Conservation (phyloP, 805 yeast genomes). For the Jamesozyma spencerorum region DNA sequence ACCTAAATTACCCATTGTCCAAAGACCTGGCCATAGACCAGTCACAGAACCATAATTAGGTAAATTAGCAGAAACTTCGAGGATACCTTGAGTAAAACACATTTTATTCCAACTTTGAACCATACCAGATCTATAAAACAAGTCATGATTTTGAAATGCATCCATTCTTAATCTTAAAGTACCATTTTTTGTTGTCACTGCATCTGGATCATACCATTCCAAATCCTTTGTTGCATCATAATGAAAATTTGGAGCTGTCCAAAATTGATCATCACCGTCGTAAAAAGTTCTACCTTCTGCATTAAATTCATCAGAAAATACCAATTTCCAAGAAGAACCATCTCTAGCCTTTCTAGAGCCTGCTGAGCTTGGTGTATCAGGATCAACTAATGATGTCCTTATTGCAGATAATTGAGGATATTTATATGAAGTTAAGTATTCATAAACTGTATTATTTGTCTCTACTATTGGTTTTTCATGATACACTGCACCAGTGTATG, state of each 20-base stretch:
- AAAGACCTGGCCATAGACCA: constrained; percentile 93
- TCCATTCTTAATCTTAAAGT: constrained; percentile 62
- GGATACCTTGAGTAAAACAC: constrained; percentile 75
- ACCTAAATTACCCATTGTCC: constrained; percentile 90
- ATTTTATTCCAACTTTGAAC: constrained; percentile 84
- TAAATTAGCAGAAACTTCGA: constrained; percentile 67
- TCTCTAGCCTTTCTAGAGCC: constrained; percentile 42
- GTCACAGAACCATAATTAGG: constrained; percentile 71
- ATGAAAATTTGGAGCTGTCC: constrained; percentile 74
- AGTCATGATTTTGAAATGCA: constrained; percentile 68
- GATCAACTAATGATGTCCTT: constrained; percentile 45
- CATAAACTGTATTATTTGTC: constrained; percentile 20
- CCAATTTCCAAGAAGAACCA: constrained; percentile 66
- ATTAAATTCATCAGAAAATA: constrained; percentile 85
- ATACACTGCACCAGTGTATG: constrained; percentile 61
- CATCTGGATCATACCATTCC: constrained; percentile 95
- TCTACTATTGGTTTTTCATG: constrained; percentile 13
- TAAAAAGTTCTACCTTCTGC: constrained; percentile 84
- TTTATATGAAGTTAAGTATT: constrained; percentile 36
- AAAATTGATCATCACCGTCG: constrained; percentile 84
- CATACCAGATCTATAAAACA: constrained; percentile 85
- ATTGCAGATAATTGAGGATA: constrained; percentile 47
- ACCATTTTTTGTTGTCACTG: constrained; percentile 68
- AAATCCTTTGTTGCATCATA: constrained; percentile 83
- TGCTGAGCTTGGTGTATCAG: constrained; percentile 50